Evolutionary conservation across 1,284 basidiomycete genomes (phyloP).

Genomic region (Jaminaea rosea): DNA sequence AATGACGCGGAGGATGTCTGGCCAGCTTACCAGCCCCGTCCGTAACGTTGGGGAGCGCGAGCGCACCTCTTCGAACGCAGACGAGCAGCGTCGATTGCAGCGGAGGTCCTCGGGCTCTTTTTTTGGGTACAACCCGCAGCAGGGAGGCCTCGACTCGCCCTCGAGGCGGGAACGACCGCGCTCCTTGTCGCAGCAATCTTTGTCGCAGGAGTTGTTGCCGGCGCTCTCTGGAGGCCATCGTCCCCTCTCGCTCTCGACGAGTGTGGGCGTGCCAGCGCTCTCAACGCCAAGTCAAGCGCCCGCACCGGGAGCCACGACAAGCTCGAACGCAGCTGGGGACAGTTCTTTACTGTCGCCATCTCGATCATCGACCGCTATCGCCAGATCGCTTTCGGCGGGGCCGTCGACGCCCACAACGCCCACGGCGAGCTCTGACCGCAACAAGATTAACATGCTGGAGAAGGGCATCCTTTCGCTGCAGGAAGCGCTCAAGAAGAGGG

Average conservation of each 20-base stretch:
- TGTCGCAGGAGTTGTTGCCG: slow-evolving; percentile 23
- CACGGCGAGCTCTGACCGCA: slow-evolving; percentile 31
- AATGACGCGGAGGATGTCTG: too few species aligned
- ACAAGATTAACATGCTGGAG: slow-evolving; percentile 32
- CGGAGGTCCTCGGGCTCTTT: slow-evolving; percentile 36
- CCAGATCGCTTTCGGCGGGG: too few species aligned
- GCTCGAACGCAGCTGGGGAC: too few species aligned
- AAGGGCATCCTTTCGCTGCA: slow-evolving; percentile 33
- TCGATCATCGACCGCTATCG: slow-evolving; percentile 15
- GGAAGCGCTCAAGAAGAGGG: slow-evolving; percentile 32
- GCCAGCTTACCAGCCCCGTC: too few species aligned
- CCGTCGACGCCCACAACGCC: too few species aligned
- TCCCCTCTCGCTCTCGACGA: background rate
- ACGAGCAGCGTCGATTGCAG: slow-evolving; percentile 17
- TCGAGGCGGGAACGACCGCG: slow-evolving; percentile 13
- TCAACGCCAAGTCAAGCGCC: too few species aligned
- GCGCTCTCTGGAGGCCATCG: background rate
- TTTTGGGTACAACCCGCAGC: slow-evolving; percentile 31
- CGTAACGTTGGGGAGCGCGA: too few species aligned
- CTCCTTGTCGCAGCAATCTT: slow-evolving; percentile 39
- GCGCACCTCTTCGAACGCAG: background rate
- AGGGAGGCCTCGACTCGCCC: slow-evolving; percentile 7
- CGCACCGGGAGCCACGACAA: background rate
- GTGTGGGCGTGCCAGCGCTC: too few species aligned
- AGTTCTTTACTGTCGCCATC: slow-evolving; percentile 13